Base-by-base conservation (phyloP, 2,329 filamentous ascomycete species). In the Xylaria sp. region DNA sequence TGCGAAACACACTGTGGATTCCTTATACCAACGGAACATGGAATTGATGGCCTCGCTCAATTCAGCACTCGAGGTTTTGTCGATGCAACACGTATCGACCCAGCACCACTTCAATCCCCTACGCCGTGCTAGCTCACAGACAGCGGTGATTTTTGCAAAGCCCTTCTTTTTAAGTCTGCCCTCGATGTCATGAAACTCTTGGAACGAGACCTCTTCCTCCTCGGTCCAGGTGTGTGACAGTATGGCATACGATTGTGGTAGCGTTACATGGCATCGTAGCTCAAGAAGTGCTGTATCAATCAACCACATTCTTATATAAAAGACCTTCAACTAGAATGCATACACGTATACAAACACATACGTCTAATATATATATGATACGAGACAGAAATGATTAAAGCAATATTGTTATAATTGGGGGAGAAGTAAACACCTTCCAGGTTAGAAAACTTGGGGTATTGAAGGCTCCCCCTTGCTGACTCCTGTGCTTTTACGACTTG, bases 31-130 rank as follows among this genome's bases (percentile, higher is more conserved):
- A 1, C 55, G 46, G 28, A 66, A 69, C 66, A 69, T 69, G 0
- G 65, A 70, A 7, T 70, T 70, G 36, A 70, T 70, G 41, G 67
- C 67, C 52, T 70, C 65, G 36, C 53, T 58, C 4, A 68, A 30
- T 36, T 70, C 66, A 10, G 59, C 57, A n/a, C 68, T 70, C 8
- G 43, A 56, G 1, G 62, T 57, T 18, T 67, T 70, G n/a, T 70
- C 67, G 20, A 70, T 70, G 57, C 67, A 70, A 18, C 65, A 67
- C 12, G 60, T 67, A 34, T 64, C 65, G 23, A 67, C 60, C 60
- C 60, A 67, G 28, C 53, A 59, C 46, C 46, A 67, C 8, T 59
- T 39, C 7, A 67, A 34, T 3, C 60, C 65, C 25, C 45, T 25
- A n/a, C 43, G 52, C 25, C 60, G 43, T 13, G 65, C 60, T 15